Evolutionary conservation across 2,329 filamentous ascomycete genomes (phyloP), one percentile per base, ranked within the genome.

Genomic region (Aureobasidium sp.): DNA sequence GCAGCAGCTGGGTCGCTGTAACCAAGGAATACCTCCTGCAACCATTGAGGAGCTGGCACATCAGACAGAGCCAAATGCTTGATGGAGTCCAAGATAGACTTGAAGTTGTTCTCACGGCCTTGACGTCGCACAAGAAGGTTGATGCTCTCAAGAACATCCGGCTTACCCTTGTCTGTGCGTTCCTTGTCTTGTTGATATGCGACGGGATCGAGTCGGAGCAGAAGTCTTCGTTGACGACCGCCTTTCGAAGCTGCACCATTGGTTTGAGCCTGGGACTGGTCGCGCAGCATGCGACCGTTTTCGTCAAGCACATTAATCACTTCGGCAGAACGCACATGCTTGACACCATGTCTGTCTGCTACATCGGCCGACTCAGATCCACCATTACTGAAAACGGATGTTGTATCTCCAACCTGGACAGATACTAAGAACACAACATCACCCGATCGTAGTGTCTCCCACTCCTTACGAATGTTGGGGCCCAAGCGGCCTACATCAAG

Each of bases 21-120:
- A 3, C 94, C 94, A n/a, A 99, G 79, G 73, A 97, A 99, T 10
- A 97, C 93, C 67, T 97, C 94, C 69, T 96, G 91, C 47, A 99
- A 80, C 94, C 94, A 99, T 2, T 87, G 84, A 15, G 94, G 91
- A 59, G 97, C 81, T 7, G 90, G 89, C 25, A 93, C 86, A 67
- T 96, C 90, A 0, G 91, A 91, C 37, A 96, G 79, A 2, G 91
- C 88, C 34, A 99, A 82, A 65, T 85, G 89, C 70, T 88, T 90
- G 70, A 99, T 95, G 1, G 92, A 96, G 69, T 97, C 90, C 39
- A 99, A 80, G 10, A 99, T 87, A 10, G 92, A 86, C 70, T 90
- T 95, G 80, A 99, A 99, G 74, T 99, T 99, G 76, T 99, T 99
- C 74, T 99, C 94, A 63, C 92, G 83, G 32, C 90, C 87, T 71